Base-by-base conservation (phyloP, 192 early-diverging fungal species). In the Podila minutissima region DNA sequence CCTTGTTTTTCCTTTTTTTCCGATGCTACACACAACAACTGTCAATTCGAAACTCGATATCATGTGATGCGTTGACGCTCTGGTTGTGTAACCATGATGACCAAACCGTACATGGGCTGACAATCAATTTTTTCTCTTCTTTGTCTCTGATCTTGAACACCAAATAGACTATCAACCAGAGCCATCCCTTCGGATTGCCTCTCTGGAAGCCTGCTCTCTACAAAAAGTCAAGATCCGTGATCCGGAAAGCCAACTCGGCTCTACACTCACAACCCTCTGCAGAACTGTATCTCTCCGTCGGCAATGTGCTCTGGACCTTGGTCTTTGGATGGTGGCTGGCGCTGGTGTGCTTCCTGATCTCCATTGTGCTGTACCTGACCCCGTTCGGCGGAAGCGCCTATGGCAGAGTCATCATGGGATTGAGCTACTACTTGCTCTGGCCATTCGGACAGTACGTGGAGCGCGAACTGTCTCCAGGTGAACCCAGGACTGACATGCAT, bases 151-250 rank as follows among this genome's bases (percentile, higher is more conserved):
- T 26, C 62, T 35, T 41, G 38, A 17, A 33, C 48, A 31, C 17
- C 33, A 64, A 20, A 63, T 86, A 94, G 89, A 91, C 89, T 13
- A 89, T 95, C 66, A 95, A 95, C 74, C 88, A 86, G 59, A 85
- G 86, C 17, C 96, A 97, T 85, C 97, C 97, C 17, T 99, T 99
- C 72, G 97, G 97, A 33, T 82, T 99, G 59, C 94, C 93, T 49
- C 88, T 99, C 37, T 99, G 97, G 97, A 99, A 99, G 84, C 95
- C 96, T 28, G 96, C 96, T 13, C 87, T 99, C 20, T 99, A 97
- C 88, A 94, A 95, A 71, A 99, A 99, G 82, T 91, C 93, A 19
- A 93, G 97, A 20, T 93, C 94, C 12, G 94, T 97, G 57, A 92
- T 94, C 66, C 89, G 91, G 26, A 90, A 91, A 7, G 95, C 94